A percentile compares a stretch with the other conserved stretches of the same genome.
Evolutionary conservation across 768 basidiomycete genomes (phyloP).

Genomic region (Pluteus cervinus): DNA sequence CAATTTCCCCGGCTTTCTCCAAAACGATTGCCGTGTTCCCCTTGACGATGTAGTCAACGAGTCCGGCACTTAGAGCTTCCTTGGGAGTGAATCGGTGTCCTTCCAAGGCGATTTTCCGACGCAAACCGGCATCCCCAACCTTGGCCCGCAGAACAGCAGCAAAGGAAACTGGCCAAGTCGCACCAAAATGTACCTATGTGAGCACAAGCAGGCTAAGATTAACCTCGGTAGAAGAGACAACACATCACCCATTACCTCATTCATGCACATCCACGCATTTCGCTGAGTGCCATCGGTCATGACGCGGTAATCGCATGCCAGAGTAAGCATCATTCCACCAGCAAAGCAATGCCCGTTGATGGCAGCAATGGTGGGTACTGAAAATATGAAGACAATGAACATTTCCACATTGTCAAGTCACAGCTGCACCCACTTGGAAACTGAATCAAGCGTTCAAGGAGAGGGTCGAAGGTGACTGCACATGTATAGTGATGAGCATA

Average conservation of each 20-base stretch:
- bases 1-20: slow-evolving; percentile 59
- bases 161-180: slow-evolving; percentile 72
- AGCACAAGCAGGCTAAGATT: not conserved
- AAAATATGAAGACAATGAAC: slow-evolving; percentile 3
- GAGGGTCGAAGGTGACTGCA: slow-evolving; percentile 68
- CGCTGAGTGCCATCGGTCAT: slow-evolving; percentile 79
- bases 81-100: slow-evolving; percentile 72
- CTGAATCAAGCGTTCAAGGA: slow-evolving; percentile 60
- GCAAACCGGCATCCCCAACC: slow-evolving; percentile 47
- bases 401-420: not conserved
- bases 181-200: slow-evolving; percentile 83
- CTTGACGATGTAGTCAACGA: slow-evolving; percentile 66
- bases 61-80: slow-evolving; percentile 60
- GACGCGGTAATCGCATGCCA: slow-evolving; percentile 84
- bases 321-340: slow-evolving; percentile 70
- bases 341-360: slow-evolving; percentile 87
- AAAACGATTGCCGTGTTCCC: slow-evolving; percentile 57
- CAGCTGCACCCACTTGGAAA: slow-evolving; percentile 58
- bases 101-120: slow-evolving; percentile 73
- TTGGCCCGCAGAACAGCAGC: slow-evolving; percentile 59
- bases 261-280: slow-evolving; percentile 88
- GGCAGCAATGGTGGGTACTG: slow-evolving; percentile 75
- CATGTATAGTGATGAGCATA: slow-evolving; percentile 5
- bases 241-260: slow-evolving; percentile 54
- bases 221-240: not conserved